Evolutionary conservation across 768 basidiomycete species (phyloP).

Genomic region (Pisolithus microcarpus): DNA sequence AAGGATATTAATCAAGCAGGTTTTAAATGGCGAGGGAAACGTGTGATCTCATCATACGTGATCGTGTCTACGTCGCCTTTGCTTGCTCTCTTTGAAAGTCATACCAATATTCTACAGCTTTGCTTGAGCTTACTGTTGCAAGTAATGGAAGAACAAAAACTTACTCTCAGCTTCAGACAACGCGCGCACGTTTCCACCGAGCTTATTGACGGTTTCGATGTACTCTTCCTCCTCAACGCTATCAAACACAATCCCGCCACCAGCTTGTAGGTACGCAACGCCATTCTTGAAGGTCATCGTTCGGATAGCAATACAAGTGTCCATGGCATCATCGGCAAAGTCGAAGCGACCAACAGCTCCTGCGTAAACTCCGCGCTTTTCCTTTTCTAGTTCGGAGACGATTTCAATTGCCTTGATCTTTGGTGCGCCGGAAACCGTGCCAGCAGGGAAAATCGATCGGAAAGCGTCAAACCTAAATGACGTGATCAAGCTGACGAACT

Average conservation of each 20-base stretch:
- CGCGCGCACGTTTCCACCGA: constrained; percentile 79
- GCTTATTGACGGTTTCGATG: constrained; percentile 90
- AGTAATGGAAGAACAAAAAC: constrained; percentile 23
- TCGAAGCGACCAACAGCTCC: constrained; percentile 98
- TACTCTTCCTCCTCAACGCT: constrained; percentile 98
- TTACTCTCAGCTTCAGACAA: constrained; percentile 83
- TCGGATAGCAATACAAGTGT: constrained; percentile 97
- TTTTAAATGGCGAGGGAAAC: constrained; percentile 11
- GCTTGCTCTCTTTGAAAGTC: constrained; percentile 47
- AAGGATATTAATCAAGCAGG: constrained; percentile 20
- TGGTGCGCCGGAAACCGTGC: constrained; percentile 96
- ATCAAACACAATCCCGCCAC: constrained; percentile 96
- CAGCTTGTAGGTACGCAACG: constrained; percentile 86
- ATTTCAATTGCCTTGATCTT: constrained; percentile 99
- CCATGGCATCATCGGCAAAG: constrained; percentile 91
- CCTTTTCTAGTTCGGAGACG: constrained; percentile 76
- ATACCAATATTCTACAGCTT: constrained; percentile 58
- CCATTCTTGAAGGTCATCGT: constrained; percentile 98
- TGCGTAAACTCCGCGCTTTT: constrained; percentile 90
- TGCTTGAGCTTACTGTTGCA: constrained; percentile 13
- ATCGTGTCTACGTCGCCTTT: constrained; percentile 19
- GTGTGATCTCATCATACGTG: constrained; percentile 10
- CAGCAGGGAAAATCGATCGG: constrained; percentile 97
- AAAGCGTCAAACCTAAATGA: constrained; percentile 86
- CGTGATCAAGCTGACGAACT: constrained; percentile 4